phyloP scores from a whole-genome alignment of 768 basidiomycete species.

The Termitomyces sp. region DNA sequence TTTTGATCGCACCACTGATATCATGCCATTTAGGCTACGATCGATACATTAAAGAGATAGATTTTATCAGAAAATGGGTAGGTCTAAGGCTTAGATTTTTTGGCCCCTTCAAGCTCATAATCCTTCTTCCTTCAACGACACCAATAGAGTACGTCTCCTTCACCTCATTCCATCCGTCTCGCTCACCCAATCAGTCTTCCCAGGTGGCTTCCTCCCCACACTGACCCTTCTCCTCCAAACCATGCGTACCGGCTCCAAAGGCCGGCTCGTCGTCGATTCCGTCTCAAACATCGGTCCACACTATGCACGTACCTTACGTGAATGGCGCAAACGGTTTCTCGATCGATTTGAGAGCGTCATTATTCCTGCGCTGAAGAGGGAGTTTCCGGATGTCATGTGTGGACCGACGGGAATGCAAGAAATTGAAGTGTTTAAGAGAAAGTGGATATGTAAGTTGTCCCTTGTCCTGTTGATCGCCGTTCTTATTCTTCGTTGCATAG shows the following conservation, averaged over 20 bases:
- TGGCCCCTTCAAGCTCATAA: neutral
- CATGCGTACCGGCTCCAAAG: constrained; percentile 46
- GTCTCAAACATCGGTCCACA: constrained; percentile 72
- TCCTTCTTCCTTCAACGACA: neutral
- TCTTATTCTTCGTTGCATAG: neutral
- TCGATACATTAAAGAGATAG: constrained; percentile 1
- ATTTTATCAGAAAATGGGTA: constrained; percentile 4
- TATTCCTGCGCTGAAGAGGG: constrained; percentile 44
- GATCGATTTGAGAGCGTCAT: constrained; percentile 55
- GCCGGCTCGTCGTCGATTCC: constrained; percentile 59
- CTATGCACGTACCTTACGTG: constrained; percentile 76
- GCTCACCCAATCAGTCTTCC: constrained; percentile 21
- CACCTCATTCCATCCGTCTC: too few relatives aligned
- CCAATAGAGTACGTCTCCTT: neutral
- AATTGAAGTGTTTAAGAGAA: constrained; percentile 2
- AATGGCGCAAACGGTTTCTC: constrained; percentile 68
- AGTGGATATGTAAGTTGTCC: neutral
- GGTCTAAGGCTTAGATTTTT: neutral
- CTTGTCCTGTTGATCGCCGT: neutral
- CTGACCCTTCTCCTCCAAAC: constrained; percentile 54
- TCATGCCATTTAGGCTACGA: neutral
- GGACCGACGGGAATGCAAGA: neutral
- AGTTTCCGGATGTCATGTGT: constrained; percentile 1
- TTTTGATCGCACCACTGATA: neutral
- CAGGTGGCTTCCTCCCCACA: constrained; percentile 68